These are phyloP conservation scores for Polytrichum commune DNA, from an alignment of 225 moss, liverwort and hornwort species.

Conservation along the genomic window DNA sequence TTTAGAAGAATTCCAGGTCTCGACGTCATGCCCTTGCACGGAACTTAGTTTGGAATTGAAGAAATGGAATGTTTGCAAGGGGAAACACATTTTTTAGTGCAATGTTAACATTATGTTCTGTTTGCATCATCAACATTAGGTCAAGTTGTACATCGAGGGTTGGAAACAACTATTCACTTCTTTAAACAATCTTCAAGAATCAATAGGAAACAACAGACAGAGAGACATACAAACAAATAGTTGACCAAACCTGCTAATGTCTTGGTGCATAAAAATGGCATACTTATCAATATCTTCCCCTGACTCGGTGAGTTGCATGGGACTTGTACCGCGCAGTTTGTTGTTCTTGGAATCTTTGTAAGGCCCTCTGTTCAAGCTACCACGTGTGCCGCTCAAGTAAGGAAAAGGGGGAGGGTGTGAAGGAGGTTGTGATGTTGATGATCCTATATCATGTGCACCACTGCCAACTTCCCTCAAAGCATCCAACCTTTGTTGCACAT, in stretches of 20 bases:
- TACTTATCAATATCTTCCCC: slow-evolving; percentile 2
- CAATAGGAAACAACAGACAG: neutral
- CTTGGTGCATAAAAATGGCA: neutral
- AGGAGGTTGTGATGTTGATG: too few species aligned
- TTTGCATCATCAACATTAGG: neutral
- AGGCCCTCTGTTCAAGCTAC: neutral
- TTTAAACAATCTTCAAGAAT: too few species aligned
- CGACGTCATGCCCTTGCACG: too few species aligned
- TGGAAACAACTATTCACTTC: too few species aligned
- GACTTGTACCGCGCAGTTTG: neutral
- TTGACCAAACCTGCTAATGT: neutral
- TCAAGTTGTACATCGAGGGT: neutral
- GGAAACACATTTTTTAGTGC: neutral
- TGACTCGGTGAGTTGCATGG: neutral
- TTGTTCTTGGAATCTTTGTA: neutral
- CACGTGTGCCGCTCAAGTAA: neutral
- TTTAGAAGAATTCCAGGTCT: too few species aligned
- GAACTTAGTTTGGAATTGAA: too few species aligned
- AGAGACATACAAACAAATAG: neutral
- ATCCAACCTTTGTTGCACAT: neutral
- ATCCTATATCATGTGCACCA: too few species aligned
- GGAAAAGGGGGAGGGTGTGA: too few species aligned
- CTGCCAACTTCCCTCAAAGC: slow-evolving; percentile 4
- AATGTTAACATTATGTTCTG: neutral
- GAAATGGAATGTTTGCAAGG: neutral